Evolutionary conservation across 2,329 filamentous ascomycete species (phyloP).

Genomic region (Phoma sp.): DNA sequence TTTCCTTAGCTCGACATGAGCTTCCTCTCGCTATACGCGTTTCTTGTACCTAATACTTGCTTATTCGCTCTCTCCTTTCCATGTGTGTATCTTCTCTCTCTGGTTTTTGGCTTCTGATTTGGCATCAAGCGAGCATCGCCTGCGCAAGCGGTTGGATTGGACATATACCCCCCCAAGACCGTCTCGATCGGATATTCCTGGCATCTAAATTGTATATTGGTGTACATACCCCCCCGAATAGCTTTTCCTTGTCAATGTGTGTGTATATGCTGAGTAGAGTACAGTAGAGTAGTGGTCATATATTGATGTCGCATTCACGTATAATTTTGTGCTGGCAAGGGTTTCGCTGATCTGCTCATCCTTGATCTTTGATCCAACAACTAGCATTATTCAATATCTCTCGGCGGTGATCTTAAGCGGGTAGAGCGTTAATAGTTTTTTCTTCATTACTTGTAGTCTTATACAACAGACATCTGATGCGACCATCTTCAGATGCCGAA

Average conservation of each 20-base stretch:
- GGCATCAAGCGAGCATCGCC: constrained; percentile 16
- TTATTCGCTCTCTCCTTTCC: background rate
- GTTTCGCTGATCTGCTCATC: too few relatives aligned
- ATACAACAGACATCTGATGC: too few relatives aligned
- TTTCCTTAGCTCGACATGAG: constrained; percentile 13
- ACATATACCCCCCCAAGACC: constrained; percentile 35
- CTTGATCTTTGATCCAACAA: too few relatives aligned
- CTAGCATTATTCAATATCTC: too few relatives aligned
- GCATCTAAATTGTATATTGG: constrained; percentile 19
- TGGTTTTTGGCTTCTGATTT: constrained; percentile 6
- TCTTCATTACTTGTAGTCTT: too few relatives aligned
- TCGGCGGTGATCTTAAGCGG: too few relatives aligned
- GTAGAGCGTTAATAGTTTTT: too few relatives aligned
- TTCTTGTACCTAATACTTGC: constrained; percentile 27
- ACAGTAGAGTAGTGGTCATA: too few relatives aligned
- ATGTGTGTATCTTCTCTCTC: background rate
- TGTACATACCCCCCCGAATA: constrained; percentile 7
- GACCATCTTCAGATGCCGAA: too few relatives aligned
- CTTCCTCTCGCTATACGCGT: constrained; percentile 8
- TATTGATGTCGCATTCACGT: too few relatives aligned
- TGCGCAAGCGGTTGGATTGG: constrained; percentile 31
- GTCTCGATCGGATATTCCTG: constrained; percentile 19
- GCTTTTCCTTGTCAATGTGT: background rate
- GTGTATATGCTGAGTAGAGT: too few relatives aligned
- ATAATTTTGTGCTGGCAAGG: too few relatives aligned